These are phyloP conservation scores for barley (Hordeum vulgare) DNA, from an alignment of 176 grass and related monocot genomes.

Conservation along the genomic window DNA sequence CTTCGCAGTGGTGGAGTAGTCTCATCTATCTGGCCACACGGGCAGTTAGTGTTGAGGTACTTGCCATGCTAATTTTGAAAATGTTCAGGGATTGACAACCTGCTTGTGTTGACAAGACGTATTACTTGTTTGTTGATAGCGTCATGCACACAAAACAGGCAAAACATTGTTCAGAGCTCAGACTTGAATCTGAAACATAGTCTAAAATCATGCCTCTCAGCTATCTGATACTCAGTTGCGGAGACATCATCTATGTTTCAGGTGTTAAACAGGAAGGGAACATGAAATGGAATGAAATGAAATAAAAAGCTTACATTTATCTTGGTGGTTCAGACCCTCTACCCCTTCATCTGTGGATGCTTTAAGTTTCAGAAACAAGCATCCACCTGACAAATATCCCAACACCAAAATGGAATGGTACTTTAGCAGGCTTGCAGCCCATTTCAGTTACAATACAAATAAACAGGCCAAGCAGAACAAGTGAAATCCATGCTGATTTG, in stretches of 20 bases:
- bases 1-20: not conserved
- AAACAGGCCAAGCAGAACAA: not conserved
- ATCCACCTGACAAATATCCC: not conserved
- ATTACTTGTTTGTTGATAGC: not conserved
- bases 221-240: not conserved
- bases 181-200: not conserved
- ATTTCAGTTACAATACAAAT: not conserved
- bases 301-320: not conserved
- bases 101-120: not conserved
- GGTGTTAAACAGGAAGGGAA: not conserved
- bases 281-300: not conserved
- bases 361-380: not conserved
- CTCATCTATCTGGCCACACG: not conserved
- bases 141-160: not conserved
- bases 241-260: not conserved
- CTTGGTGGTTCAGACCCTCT: not conserved
- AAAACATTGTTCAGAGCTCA: not conserved
- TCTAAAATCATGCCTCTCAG: not conserved
- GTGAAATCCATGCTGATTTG: not conserved
- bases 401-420: not conserved
- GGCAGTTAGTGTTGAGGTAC: not conserved
- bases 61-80: not conserved
- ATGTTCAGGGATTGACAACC: not conserved
- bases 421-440: not conserved
- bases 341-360: not conserved